Base-by-base conservation (phyloP, 176 grass and related monocot genomes). In the Phoenix dactylifera region DNA sequence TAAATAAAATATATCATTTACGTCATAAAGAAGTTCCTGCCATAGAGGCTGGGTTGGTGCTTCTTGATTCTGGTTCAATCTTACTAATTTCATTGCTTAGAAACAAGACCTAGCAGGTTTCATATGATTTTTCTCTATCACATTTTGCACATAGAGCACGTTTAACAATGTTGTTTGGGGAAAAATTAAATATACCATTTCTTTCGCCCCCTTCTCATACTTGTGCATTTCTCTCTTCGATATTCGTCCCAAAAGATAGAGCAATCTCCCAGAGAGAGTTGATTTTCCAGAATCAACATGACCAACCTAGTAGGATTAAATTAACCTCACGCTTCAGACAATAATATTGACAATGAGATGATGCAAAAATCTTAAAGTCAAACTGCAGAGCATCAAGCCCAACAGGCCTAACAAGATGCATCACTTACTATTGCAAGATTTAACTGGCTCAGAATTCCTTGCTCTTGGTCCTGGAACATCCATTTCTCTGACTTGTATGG, bases 281-380 rank as follows among this genome's bases (percentile, higher is more conserved):
- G 93, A 97, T 83, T 97, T 97, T 58, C 87, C 93, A 71, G 87
- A 97, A 88, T 97, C 93, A 74, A 97, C 87, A 81, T 97, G 87
- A 57, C 93, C 93, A 61, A 97, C 93, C 93, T 97, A 68, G 22
- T 26, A 35, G 78, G 77, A 65, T 58, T 73, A 72, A 70, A 60
- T 57, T 72, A 16, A 60, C 16, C 64, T 23, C 49, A 16, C 30
- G 56, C 78, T 65, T 81, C 71, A 71, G 22, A 63, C 60, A 59
- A 14, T 15, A 59, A 53, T 60, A 52, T 53, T 14, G 35, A 12
- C 35, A 44, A 44, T 44, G 1, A 14, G 35, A 44, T 44, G 35
- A 44, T 44, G 9, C 35, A 10, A 44, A 44, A 44, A 9, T 44
- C 9, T 25, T 12, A 44, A 44, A 44, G 9, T 12, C 55, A 71